A percentile compares a stretch with the other conserved stretches of the same genome.
Conservation (phyloP, 108 stramenopile species). For the Nitzschia inconspicua region DNA sequence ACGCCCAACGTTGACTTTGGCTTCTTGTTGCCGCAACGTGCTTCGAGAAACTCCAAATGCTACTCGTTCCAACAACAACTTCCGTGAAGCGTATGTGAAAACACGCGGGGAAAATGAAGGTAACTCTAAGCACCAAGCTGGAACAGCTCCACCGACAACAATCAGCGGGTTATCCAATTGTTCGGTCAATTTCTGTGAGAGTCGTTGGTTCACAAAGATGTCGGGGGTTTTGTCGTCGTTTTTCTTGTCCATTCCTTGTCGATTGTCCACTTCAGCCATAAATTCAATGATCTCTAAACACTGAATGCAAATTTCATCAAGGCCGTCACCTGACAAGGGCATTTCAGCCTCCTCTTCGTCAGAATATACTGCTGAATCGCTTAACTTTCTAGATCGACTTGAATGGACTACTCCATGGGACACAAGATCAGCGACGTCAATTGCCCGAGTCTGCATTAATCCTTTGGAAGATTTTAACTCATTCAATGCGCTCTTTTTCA, state of each 20-base stretch:
- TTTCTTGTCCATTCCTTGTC: neutral
- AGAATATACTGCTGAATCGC: neutral
- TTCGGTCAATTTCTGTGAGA: conserved; percentile 42
- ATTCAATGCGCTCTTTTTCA: too few relatives aligned
- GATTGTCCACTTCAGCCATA: conserved; percentile 5
- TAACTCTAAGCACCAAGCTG: conserved; percentile 33
- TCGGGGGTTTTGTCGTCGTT: neutral
- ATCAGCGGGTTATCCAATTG: conserved; percentile 41
- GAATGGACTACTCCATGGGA: too few relatives aligned
- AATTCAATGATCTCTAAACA: conserved; percentile 38
- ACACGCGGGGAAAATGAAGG: conserved; percentile 44
- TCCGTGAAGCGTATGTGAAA: conserved; percentile 40
- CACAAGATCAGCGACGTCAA: too few relatives aligned
- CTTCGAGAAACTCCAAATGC: conserved; percentile 50
- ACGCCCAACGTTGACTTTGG: conserved; percentile 39
- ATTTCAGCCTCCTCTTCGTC: neutral
- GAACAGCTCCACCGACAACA: conserved; percentile 40
- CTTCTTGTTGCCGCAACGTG: conserved; percentile 42
- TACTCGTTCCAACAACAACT: conserved; percentile 31
- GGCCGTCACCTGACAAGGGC: conserved; percentile 28
- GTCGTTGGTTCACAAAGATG: conserved; percentile 19
- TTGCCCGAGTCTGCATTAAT: too few relatives aligned
- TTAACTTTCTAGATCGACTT: neutral
- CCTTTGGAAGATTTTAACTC: too few relatives aligned
- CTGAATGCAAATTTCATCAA: conserved; percentile 37